Evolutionary conservation across 1,284 basidiomycete species (phyloP).

Genomic region (Trichosporon sp.): DNA sequence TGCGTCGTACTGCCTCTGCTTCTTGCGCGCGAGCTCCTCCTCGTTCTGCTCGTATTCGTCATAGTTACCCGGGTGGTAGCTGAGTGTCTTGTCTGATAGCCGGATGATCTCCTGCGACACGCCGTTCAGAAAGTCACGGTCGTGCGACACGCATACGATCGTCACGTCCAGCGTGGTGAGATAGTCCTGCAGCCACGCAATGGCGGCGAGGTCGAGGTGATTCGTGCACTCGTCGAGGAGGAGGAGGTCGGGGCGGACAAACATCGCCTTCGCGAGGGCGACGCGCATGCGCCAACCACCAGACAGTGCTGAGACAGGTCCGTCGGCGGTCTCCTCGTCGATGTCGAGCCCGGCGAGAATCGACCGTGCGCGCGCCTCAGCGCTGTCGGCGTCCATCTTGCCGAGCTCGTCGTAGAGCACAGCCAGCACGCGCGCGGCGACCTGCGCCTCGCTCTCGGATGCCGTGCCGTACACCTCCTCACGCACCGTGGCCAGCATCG

Average conservation of each 20-base stretch:
- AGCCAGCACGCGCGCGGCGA: constrained; percentile 61
- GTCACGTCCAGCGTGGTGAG: constrained; percentile 50
- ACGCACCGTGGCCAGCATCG: constrained; percentile 11
- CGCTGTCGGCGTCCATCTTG: constrained; percentile 48
- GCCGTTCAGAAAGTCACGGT: constrained; percentile 62
- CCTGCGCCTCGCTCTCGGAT: neutral
- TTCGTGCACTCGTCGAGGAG: constrained; percentile 50
- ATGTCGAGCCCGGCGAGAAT: constrained; percentile 61
- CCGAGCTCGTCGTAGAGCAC: constrained; percentile 33
- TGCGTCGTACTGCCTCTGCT: constrained; percentile 55
- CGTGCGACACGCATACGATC: constrained; percentile 62
- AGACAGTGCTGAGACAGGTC: constrained; percentile 54
- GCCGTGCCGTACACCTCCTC: constrained; percentile 4
- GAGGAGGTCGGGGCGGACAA: constrained; percentile 49
- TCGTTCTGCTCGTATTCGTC: constrained; percentile 19
- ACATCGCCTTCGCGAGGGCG: constrained; percentile 49
- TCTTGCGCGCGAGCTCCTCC: constrained; percentile 46
- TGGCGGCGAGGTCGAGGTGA: constrained; percentile 48
- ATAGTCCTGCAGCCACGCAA: constrained; percentile 55
- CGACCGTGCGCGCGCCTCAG: constrained; percentile 56
- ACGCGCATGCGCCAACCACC: constrained; percentile 67
- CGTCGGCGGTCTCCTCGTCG: constrained; percentile 52
- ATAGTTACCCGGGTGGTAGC: constrained; percentile 46
- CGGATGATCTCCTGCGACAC: constrained; percentile 64
- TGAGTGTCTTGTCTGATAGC: constrained; percentile 56